Percentiles rank a stretch among this genome's conserved stretches.
These are phyloP conservation scores for Chlamydomonas asymmetrica DNA, from an alignment of 139 green algal species.

Conservation along the genomic window DNA sequence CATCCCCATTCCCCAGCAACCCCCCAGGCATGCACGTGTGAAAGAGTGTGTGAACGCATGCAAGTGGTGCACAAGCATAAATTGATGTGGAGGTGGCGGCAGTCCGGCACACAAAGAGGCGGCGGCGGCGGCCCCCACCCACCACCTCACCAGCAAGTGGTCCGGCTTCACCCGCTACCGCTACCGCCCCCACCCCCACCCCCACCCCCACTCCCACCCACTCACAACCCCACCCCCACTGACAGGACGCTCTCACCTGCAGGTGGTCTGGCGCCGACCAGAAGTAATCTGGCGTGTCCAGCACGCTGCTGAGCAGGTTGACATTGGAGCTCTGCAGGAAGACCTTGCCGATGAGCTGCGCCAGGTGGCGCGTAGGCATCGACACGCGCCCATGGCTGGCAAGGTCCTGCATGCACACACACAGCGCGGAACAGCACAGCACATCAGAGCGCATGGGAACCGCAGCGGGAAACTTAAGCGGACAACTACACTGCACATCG, in stretches of 20 bases:
- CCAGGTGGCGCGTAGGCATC: conserved; percentile 58
- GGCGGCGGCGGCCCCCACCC: no score
- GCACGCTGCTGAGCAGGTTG: conserved; percentile 68
- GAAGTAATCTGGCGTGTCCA: conserved; percentile 78
- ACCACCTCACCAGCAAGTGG: no score
- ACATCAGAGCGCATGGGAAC: no score
- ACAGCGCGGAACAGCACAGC: no score
- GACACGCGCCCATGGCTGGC: conserved; percentile 20
- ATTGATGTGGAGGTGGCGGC: no score
- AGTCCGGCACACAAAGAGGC: no score
- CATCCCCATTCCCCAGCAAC: no score
- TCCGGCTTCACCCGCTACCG: not conserved
- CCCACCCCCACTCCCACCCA: not conserved
- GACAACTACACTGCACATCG: no score
- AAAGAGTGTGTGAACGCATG: no score
- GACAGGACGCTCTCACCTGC: conserved; percentile 30
- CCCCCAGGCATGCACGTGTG: no score
- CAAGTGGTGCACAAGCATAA: no score
- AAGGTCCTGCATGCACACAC: conserved; percentile 11
- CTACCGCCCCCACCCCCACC: not conserved
- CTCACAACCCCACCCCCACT: not conserved
- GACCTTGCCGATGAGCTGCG: conserved; percentile 76
- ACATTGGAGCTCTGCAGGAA: conserved; percentile 71
- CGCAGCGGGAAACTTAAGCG: no score
- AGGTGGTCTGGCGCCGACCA: conserved; percentile 78